A percentile compares a stretch with the other conserved stretches of the same genome.
Evolutionary conservation across 345 rosid species (phyloP).

Genomic region (Eucalyptus regnans): DNA sequence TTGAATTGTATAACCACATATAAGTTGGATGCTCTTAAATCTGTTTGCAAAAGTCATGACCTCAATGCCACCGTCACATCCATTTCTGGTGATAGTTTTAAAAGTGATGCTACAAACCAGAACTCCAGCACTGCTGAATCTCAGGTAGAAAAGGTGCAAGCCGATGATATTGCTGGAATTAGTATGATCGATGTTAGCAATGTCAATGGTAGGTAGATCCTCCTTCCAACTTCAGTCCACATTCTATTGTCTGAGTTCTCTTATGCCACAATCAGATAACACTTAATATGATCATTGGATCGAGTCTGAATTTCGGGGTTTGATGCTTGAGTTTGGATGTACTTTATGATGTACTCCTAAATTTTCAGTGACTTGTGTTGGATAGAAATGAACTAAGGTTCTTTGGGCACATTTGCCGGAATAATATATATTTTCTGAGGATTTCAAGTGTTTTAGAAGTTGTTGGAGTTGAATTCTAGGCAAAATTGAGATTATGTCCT

Average conservation of each 20-base stretch:
- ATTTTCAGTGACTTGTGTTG: background rate
- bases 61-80: constrained; percentile 7
- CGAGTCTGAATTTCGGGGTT: background rate
- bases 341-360: background rate
- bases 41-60: constrained; percentile 45
- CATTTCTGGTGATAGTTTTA: constrained; percentile 2
- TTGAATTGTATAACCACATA: constrained; percentile 71
- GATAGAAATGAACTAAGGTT: background rate
- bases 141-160: constrained; percentile 12
- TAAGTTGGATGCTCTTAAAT: constrained; percentile 83
- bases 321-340: background rate
- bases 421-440: background rate
- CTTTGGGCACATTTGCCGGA: background rate
- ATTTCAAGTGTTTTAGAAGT: background rate
- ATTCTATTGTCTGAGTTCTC: background rate
- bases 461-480: background rate
- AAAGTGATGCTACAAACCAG: constrained; percentile 9
- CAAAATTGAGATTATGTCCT: background rate
- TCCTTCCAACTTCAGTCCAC: background rate
- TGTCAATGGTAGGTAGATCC: constrained; percentile 28
- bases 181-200: constrained; percentile 6
- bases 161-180: constrained; percentile 8
- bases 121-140: constrained; percentile 9
- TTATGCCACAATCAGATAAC: background rate
- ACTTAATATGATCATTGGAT: background rate